Conservation (phyloP, 352 stramenopile species). For the Albugo laibachii region DNA sequence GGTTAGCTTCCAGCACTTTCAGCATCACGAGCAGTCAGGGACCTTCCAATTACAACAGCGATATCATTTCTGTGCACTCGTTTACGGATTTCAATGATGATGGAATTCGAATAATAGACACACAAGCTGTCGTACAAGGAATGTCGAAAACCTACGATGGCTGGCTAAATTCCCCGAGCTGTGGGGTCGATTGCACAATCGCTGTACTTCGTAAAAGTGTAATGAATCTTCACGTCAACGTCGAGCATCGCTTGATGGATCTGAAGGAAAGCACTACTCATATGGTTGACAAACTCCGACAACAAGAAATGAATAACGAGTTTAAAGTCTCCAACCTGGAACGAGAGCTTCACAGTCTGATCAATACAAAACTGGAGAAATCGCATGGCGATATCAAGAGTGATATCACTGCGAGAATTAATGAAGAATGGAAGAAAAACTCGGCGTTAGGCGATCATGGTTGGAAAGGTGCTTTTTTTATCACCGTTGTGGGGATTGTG, state of each 20-base stretch:
- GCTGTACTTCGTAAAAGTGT: slow-evolving; percentile 62
- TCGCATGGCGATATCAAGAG: slow-evolving; percentile 32
- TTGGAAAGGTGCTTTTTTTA: slow-evolving; percentile 65
- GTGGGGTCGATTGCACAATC: slow-evolving; percentile 51
- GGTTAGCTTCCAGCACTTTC: slow-evolving; percentile 3
- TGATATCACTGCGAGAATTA: slow-evolving; percentile 58
- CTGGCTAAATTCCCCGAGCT: slow-evolving; percentile 62
- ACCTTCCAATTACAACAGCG: slow-evolving; percentile 10
- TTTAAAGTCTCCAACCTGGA: slow-evolving; percentile 48
- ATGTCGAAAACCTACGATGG: slow-evolving; percentile 76
- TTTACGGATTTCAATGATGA: slow-evolving; percentile 37
- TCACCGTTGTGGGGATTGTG: slow-evolving; percentile 37
- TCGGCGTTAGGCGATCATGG: slow-evolving; percentile 23
- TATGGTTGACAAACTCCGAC: slow-evolving; percentile 51
- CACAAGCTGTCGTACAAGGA: slow-evolving; percentile 49
- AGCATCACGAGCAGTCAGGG: slow-evolving; percentile 9
- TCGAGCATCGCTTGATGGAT: slow-evolving; percentile 64
- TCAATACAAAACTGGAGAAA: slow-evolving; percentile 37
- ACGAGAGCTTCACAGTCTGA: slow-evolving; percentile 28
- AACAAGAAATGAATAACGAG: slow-evolving; percentile 59
- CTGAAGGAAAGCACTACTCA: slow-evolving; percentile 76
- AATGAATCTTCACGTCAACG: slow-evolving; percentile 56
- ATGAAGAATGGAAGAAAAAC: slow-evolving; percentile 56
- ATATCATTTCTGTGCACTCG: slow-evolving; percentile 3
- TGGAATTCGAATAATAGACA: slow-evolving; percentile 22